These are phyloP conservation scores for Yarrowia keelungensis DNA, from an alignment of 805 yeast species.

Conservation along the genomic window DNA sequence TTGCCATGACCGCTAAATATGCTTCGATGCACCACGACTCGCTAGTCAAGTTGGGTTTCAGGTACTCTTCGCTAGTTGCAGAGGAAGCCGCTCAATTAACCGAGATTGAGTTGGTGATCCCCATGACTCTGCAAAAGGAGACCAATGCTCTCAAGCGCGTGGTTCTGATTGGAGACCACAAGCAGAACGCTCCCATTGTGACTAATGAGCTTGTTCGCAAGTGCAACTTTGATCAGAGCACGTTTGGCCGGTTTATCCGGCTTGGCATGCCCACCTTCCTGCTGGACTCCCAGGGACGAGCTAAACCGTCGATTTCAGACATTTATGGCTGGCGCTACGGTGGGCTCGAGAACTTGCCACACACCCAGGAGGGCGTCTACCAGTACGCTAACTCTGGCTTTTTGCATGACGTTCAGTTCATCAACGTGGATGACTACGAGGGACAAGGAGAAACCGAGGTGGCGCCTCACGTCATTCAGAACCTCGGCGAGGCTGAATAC, in stretches of 20 bases:
- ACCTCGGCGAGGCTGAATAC: slow-evolving; percentile 59
- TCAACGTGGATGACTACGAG: slow-evolving; percentile 49
- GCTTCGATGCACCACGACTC: slow-evolving; percentile 42
- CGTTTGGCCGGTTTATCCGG: slow-evolving; percentile 46
- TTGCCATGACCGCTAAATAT: slow-evolving; percentile 47
- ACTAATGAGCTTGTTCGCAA: slow-evolving; percentile 40
- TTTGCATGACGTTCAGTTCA: slow-evolving; percentile 47
- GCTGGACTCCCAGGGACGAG: slow-evolving; percentile 45
- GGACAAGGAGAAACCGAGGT: slow-evolving; percentile 49
- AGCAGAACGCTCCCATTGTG: slow-evolving; percentile 45
- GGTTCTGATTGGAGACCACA: slow-evolving; percentile 52
- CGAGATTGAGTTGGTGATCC: slow-evolving; percentile 49
- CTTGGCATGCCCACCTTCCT: slow-evolving; percentile 43
- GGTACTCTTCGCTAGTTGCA: slow-evolving; percentile 49
- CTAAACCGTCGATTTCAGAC: slow-evolving; percentile 45
- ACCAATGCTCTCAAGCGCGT: slow-evolving; percentile 45
- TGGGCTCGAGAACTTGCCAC: slow-evolving; percentile 21
- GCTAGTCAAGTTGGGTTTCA: slow-evolving; percentile 41
- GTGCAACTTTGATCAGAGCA: slow-evolving; percentile 44
- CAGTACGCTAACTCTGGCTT: slow-evolving; percentile 53
- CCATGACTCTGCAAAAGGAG: slow-evolving; percentile 43
- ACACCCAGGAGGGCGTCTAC: slow-evolving; percentile 38
- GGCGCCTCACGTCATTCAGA: slow-evolving; percentile 49
- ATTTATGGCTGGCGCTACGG: slow-evolving; percentile 45
- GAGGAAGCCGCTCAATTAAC: slow-evolving; percentile 50